Evolutionary conservation across 2,329 filamentous ascomycete genomes (phyloP), one percentile per base, ranked within the genome.

Genomic region (Epichloe elymi): DNA sequence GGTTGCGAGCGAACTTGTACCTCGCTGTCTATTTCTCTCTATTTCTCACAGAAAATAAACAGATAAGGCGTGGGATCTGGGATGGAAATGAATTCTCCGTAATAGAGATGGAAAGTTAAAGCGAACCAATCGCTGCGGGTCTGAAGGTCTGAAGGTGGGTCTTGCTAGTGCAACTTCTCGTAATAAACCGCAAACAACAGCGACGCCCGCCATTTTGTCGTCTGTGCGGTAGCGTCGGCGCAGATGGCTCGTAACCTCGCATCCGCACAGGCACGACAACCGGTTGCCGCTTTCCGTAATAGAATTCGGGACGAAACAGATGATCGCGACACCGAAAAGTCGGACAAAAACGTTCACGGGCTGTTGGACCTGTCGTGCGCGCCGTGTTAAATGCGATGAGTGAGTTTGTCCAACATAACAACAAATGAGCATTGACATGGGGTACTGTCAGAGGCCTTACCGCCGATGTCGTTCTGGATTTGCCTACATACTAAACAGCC

Each of bases 101-200:
- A 19, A 19, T 19, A 19, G 19, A 19, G 20, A 20, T 62, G 46
- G 12, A 60, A 57, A 26, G 56, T 20, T 36, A 65, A 43, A 37
- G 64, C 61, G 48, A 64, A 56, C 59, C 60, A 65, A 48, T 49
- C 39, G 47, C 40, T 42, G n/a, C 19, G 8, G 20, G 20, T 23
- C 20, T 23, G 3, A 19, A 19, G 38, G 23, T 35, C 20, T 15
- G 26, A 30, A 6, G 8, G n/a, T 3, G 45, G 26, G 45, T 12
- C 33, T 38, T 17, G 10, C 23, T 17, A 3, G 35, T 15, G 17
- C 5, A 38, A n/a, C 11, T 5, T 20, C 15, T 19, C 33, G 17
- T 14, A 37, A 37, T 14, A 37, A 37, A 37, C 11, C 5, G 10
- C 5, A 23, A 23, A 23, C 20, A 4, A 23, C 36, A 37, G 36